Evolutionary conservation across 1,284 basidiomycete genomes (phyloP).

Genomic region (Marasmius tenuissimus): DNA sequence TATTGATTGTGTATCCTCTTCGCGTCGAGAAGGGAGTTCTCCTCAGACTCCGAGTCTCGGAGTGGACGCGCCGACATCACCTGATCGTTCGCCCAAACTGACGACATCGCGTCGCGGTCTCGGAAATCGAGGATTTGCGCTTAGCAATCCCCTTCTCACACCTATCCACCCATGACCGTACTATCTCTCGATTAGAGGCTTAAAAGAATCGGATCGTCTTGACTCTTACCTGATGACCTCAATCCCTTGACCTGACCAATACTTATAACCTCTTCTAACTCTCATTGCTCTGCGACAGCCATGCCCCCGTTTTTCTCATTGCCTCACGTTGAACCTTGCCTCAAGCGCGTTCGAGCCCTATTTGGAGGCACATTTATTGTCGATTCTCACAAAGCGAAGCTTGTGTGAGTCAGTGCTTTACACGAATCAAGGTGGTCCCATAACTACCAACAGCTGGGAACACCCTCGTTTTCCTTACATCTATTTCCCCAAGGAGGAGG

Average conservation of each 20-base stretch:
- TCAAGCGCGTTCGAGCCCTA: constrained; percentile 53
- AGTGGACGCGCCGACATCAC: too few species aligned
- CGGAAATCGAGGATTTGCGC: too few species aligned
- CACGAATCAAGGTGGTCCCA: not conserved
- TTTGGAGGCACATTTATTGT: constrained; percentile 52
- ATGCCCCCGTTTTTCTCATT: constrained; percentile 35
- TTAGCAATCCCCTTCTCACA: too few species aligned
- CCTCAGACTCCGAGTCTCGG: too few species aligned
- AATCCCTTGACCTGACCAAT: not conserved
- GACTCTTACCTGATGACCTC: not conserved
- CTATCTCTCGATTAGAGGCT: too few species aligned
- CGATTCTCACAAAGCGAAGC: constrained; percentile 52
- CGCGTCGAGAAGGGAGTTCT: too few species aligned
- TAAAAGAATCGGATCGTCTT: too few species aligned
- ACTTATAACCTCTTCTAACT: not conserved
- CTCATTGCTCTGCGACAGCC: not conserved
- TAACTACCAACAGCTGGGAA: constrained; percentile 48
- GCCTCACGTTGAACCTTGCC: constrained; percentile 41
- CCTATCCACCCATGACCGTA: too few species aligned
- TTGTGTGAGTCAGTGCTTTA: constrained; percentile 47
- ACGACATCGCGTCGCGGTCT: too few species aligned
- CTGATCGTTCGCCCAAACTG: too few species aligned
- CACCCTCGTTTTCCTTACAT: constrained; percentile 52
- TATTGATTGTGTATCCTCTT: too few species aligned
- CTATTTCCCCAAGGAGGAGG: constrained; percentile 47